A percentile compares a stretch with the other conserved stretches of the same genome.
Evolutionary conservation across 2,329 filamentous ascomycete species (phyloP).

Genomic region (Colletotrichum eremochloae): DNA sequence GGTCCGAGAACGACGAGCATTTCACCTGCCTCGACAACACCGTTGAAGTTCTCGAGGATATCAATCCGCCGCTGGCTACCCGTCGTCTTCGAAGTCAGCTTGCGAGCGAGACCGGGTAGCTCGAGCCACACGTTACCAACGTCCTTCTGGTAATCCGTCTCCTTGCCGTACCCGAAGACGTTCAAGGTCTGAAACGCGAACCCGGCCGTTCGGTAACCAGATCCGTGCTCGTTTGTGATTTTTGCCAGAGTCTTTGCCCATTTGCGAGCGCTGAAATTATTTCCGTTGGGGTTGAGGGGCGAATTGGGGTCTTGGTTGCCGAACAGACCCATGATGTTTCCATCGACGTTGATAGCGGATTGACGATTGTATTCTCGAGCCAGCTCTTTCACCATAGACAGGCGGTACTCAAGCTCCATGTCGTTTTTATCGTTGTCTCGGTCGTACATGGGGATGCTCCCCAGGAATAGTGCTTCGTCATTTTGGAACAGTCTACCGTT

Average conservation of each 20-base stretch:
- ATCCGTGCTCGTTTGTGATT: slow-evolving; percentile 46
- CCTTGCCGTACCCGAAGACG: slow-evolving; percentile 57
- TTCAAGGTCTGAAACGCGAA: slow-evolving; percentile 58
- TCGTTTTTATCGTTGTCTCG: slow-evolving; percentile 35
- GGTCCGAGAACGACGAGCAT: slow-evolving; percentile 70
- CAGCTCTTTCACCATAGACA: slow-evolving; percentile 45
- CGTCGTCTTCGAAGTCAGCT: slow-evolving; percentile 49
- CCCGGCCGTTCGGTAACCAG: slow-evolving; percentile 48
- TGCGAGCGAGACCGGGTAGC: slow-evolving; percentile 48
- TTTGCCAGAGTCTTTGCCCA: slow-evolving; percentile 50
- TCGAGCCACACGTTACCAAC: slow-evolving; percentile 54
- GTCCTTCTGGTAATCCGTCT: slow-evolving; percentile 59
- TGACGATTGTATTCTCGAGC: slow-evolving; percentile 44
- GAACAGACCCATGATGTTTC: slow-evolving; percentile 46
- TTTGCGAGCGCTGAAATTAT: slow-evolving; percentile 63
- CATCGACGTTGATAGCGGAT: slow-evolving; percentile 39
- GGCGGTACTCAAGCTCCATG: slow-evolving; percentile 41
- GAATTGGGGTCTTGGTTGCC: slow-evolving; percentile 55
- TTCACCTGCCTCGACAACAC: slow-evolving; percentile 66
- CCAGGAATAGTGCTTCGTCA: slow-evolving; percentile 2
- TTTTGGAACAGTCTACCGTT: slow-evolving; percentile 6
- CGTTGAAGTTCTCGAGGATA: slow-evolving; percentile 65
- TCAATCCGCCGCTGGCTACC: slow-evolving; percentile 55
- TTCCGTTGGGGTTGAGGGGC: slow-evolving; percentile 62
- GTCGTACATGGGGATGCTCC: slow-evolving; percentile 11